Conservation (phyloP, 1,284 basidiomycete genomes). For the Exobasidium cylindrosporum region DNA sequence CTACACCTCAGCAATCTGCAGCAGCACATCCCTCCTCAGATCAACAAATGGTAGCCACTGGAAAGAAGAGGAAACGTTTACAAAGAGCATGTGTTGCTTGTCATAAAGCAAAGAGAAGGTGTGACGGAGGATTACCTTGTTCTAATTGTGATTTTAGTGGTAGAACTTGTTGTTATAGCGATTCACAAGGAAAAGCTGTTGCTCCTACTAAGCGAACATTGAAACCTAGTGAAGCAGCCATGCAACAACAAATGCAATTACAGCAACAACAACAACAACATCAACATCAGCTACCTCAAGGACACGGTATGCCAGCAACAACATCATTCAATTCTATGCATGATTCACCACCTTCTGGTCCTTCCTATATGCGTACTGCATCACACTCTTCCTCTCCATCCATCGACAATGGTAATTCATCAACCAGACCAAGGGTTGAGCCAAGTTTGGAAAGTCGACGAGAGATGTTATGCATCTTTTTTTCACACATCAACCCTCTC, state of each 20-base stretch:
- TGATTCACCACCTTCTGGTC: background rate
- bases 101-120: constrained; percentile 59
- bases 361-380: background rate
- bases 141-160: constrained; percentile 60
- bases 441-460: constrained; percentile 24
- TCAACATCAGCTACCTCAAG: too few relatives aligned
- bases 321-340: background rate
- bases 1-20: background rate
- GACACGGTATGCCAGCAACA: background rate
- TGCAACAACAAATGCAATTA: background rate
- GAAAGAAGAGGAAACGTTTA: constrained; percentile 47
- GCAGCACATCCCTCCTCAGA: constrained; percentile 23
- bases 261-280: constrained; percentile 5
- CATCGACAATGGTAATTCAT: background rate
- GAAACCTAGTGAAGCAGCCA: background rate
- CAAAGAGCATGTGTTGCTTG: constrained; percentile 48
- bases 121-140: constrained; percentile 60
- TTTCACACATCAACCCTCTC: constrained; percentile 56
- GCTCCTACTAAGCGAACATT: constrained; percentile 13
- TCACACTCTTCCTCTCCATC: background rate
- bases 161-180: constrained; percentile 57
- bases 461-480: constrained; percentile 52
- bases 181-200: constrained; percentile 37
- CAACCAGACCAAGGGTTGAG: background rate
- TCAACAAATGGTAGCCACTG: constrained; percentile 41